Evolutionary conservation across 371 early-diverging fungal species (phyloP).

Genomic region (Dipsacomyces acuminosporus): DNA sequence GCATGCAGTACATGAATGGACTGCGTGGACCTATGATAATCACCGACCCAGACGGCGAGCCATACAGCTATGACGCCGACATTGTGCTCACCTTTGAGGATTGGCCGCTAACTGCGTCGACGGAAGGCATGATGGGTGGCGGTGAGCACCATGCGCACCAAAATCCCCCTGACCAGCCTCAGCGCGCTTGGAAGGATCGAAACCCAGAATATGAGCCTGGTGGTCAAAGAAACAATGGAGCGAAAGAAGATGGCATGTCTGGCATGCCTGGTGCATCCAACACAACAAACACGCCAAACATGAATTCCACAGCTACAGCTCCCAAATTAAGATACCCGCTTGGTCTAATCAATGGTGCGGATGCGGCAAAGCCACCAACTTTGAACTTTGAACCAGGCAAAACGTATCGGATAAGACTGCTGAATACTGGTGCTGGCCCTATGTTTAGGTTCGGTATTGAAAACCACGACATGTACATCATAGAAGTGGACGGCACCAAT

Average conservation of each 20-base stretch:
- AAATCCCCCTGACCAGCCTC: no score
- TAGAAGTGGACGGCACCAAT: slow-evolving; percentile 72
- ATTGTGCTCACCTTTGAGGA: slow-evolving; percentile 20
- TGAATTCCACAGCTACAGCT: no score
- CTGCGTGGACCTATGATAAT: slow-evolving; percentile 27
- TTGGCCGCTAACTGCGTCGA: slow-evolving; percentile 9
- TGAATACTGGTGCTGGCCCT: slow-evolving; percentile 68
- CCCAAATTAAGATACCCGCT: slow-evolving; percentile 8
- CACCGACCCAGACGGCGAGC: slow-evolving; percentile 10
- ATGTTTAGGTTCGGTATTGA: slow-evolving; percentile 73
- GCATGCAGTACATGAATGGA: slow-evolving; percentile 18
- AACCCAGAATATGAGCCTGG: no score
- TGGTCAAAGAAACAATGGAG: no score
- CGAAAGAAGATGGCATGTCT: neutral
- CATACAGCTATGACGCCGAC: slow-evolving; percentile 24
- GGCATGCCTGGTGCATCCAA: neutral
- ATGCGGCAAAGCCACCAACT: slow-evolving; percentile 10
- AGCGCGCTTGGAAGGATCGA: no score
- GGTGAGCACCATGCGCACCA: neutral
- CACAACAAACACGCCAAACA: no score
- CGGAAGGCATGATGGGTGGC: slow-evolving; percentile 3
- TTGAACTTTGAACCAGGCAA: slow-evolving; percentile 60
- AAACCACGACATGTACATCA: slow-evolving; percentile 68
- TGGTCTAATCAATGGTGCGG: slow-evolving; percentile 21
- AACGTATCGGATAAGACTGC: slow-evolving; percentile 75